Evolutionary conservation across 352 stramenopile species (phyloP), one percentile per base, ranked within the genome.

Genomic region (Pythium brachiatum): DNA sequence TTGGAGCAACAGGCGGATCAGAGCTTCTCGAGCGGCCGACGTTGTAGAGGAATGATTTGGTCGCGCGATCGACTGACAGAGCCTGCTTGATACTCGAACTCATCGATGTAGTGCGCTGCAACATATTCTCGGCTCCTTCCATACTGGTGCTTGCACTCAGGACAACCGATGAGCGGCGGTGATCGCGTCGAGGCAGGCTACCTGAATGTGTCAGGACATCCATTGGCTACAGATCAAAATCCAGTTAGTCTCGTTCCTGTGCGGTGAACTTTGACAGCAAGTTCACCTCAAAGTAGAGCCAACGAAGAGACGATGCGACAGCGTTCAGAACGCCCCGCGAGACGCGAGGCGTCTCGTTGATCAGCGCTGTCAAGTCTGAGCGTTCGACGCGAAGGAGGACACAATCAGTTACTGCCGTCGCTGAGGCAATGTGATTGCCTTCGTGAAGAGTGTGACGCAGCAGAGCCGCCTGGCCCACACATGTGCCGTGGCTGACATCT

Each of bases 251-350:
- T 21, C 23, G 9, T 27, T 16, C 7, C 16, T 12, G 21, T 4
- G 0, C 54, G 43, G 9, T 46, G 23, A 12, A 32, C 9, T 2
- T 29, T 43, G 0, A 3, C 25, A 15, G 5, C 4, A n/a, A 15
- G 7, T 5, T 7, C 52, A 91, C 82, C 75, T 92, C 79, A 44
- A 90, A 89, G 50, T 93, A 95, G 7, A 92, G 64, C 66, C 82
- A 86, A 9, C 81, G 79, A 32, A 95, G 62, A 8, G 86, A 79
- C 0, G 82, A 92, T 2, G 84, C 85, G 21, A 95, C 81, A 0
- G 85, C 82, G 52, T 90, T 89, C 4, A 95, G 57, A n/a, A 94
- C 84, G 20, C 86, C 86, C 61, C 80, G 64, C 0, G 86, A 91
- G 3, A 95, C 77, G 15, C 80, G 74, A 0, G 78, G 77, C 7